Base-by-base conservation (phyloP, 2,329 filamentous ascomycete species). In the Pestalotiopsis sp. region DNA sequence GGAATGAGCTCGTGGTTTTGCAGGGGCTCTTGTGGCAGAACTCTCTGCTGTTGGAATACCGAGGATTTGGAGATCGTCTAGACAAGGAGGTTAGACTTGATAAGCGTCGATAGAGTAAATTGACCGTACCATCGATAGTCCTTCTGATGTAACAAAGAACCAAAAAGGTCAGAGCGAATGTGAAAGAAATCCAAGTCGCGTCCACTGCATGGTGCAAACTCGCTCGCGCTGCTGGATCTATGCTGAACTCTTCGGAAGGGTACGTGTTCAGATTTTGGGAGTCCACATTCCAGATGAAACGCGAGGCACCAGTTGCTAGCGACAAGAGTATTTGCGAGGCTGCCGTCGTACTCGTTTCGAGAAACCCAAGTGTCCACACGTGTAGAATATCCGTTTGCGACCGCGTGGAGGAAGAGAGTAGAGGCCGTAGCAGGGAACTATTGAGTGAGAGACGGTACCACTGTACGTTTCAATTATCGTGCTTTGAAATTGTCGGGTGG, bases 391-490 rank as follows among this genome's bases (percentile, higher is more conserved):
- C 39, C 30, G 38, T 55, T 24, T 55, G 62, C 24, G 44, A 48
- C n/a, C 62, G n/a, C 17, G 62, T 64, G 3, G 62, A 64, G 20
- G 62, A 64, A 13, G 62, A 64, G 40, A 64, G 62, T 1, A 64
- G 20, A 11, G 62, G 62, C 20, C 62, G n/a, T 17, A 64, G 44
- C 10, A 64, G 9, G 10, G 62, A 64, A 17, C 62, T 64, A 20
- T 64, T 64, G 14, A 64, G 22, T 14, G 62, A 26, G 5, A 64
- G 62, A 39, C 62, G 62, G 62, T 64, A 64, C 62, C 62, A 64
- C 62, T 64, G 44, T 55, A 9, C 17, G 20, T 55, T 13, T 48
- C 20, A 64, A n/a, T 24, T 30, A 24, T 26, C n/a, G 5, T 24
- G 14, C 20, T 55, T 35, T 35, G 30, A 17, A 4, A 30, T 11